Evolutionary conservation across 176 grass and related monocot species (phyloP).

Genomic region (Pharus latifolius): DNA sequence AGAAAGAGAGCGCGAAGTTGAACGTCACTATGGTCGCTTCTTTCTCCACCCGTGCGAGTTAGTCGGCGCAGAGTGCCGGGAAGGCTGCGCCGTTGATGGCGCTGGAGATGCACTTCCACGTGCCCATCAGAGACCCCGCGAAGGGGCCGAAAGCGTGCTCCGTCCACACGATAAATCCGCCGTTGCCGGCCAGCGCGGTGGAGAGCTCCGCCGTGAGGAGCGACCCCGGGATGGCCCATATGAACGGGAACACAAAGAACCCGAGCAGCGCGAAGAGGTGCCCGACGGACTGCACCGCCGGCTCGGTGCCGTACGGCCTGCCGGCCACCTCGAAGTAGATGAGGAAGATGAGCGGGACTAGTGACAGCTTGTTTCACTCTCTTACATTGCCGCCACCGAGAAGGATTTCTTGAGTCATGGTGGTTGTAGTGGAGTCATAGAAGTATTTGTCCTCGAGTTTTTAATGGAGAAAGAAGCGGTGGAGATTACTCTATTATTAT

Average conservation of each 20-base stretch:
- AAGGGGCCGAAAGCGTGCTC: conserved; percentile 63
- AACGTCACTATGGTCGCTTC: conserved; percentile 32
- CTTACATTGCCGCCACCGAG: neutral
- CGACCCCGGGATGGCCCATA: conserved; percentile 77
- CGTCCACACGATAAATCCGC: conserved; percentile 68
- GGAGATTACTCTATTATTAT: too few relatives aligned
- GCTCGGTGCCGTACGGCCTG: conserved; percentile 65
- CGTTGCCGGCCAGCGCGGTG: conserved; percentile 67
- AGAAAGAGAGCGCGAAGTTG: conserved; percentile 33
- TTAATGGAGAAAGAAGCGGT: too few relatives aligned
- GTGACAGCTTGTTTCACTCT: conserved; percentile 39
- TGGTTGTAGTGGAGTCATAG: too few relatives aligned
- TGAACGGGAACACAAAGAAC: conserved; percentile 61
- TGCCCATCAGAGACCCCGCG: conserved; percentile 57
- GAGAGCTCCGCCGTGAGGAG: conserved; percentile 68
- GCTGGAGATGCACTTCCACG: conserved; percentile 56
- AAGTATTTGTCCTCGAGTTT: too few relatives aligned
- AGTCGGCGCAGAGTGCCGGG: conserved; percentile 63
- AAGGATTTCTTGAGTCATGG: conserved; percentile 13
- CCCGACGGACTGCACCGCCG: conserved; percentile 48
- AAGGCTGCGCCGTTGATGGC: conserved; percentile 60
- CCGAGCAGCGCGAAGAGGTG: conserved; percentile 50
- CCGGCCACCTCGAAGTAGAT: conserved; percentile 82
- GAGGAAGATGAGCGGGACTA: conserved; percentile 62
- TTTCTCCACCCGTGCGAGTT: conserved; percentile 32